phyloP scores from a whole-genome alignment of 1,284 basidiomycete species.

The Sparassis latifolia region DNA sequence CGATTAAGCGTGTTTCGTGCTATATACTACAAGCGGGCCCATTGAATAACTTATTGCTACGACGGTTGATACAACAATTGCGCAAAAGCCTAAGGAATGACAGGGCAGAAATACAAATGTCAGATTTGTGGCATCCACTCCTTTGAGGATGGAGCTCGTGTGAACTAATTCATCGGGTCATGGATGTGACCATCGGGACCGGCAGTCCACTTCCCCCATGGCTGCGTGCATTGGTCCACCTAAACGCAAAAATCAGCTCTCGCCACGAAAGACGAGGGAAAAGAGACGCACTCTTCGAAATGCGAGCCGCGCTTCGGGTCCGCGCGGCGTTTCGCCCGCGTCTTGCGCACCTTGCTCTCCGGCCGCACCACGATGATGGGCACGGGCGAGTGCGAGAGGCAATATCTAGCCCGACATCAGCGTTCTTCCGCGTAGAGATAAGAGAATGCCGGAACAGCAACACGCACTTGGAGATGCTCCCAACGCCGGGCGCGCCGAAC shows the following conservation, averaged over 20 bases:
- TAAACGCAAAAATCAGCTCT: neutral
- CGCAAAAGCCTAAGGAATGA: too few species aligned
- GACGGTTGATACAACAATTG: too few species aligned
- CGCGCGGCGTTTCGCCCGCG: conserved; percentile 73
- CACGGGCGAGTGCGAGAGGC: conserved; percentile 83
- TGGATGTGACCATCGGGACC: neutral
- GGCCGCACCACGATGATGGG: conserved; percentile 91
- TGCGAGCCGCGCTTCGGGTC: conserved; percentile 83
- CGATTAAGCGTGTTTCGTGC: too few species aligned
- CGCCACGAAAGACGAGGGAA: neutral
- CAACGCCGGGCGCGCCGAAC: conserved; percentile 50
- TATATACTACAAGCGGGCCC: too few species aligned
- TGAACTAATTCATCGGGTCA: neutral
- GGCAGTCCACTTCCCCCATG: neutral
- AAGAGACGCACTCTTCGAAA: conserved; percentile 41
- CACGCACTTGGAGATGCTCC: conserved; percentile 57
- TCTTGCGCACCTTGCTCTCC: conserved; percentile 82
- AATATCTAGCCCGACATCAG: conserved; percentile 47
- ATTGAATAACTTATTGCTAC: too few species aligned
- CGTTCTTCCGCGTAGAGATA: neutral
- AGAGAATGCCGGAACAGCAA: neutral
- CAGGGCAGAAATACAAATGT: too few species aligned
- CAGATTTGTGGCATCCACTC: too few species aligned
- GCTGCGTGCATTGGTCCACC: neutral
- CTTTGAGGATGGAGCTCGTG: too few species aligned